Evolutionary conservation across 208 protist genomes (phyloP), one percentile per base, ranked within the genome.

Genomic region (Herpetomonas samuelpessoai): DNA sequence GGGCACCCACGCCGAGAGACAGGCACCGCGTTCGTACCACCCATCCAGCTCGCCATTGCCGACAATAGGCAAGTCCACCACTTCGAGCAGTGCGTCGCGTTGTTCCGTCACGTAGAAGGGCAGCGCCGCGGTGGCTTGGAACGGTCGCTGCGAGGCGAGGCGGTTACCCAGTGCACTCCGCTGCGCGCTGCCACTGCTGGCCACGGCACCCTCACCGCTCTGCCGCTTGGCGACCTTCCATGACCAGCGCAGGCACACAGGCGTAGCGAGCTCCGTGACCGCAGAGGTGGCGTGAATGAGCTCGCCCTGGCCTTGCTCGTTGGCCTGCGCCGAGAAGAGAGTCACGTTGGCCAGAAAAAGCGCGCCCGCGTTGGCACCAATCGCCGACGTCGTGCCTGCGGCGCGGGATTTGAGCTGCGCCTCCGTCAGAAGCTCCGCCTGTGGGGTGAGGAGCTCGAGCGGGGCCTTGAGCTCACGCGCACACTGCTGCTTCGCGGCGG

Each of bases 401-500:
- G 22, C 29, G 12, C 39, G 18, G 41, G 22, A 21, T 14, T 48
- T 14, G 38, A 48, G 10, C 3, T 57, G 31, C n/a, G 68, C 16
- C 21, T 45, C 29, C 16, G 18, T 27, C 25, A 81, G 19, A 45
- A 83, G 57, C 38, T 83, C 72, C 3, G 98, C 66, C 16, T 72
- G 69, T 3, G 97, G 81, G 53, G 82, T 65, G 10, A 99, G 81
- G 22, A 91, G 90, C 71, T 99, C 97, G 2, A 99, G 77, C 1
- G 97, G 93, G 71, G 90, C 86, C 12, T 70, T 44, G 35, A 88
- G 76, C 6, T 63, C 57, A 30, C 97, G 84, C 26, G 96, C 93
- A 14, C 81, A 90, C 35, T 93, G 76, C 86, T 99, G 98, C 62
- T 98, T 89, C 24, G 96, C 98, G n/a, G 98, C 97, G 22, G 97